phyloP scores from a whole-genome alignment of 306 rosid species.

The Gastrolobium villosum region DNA sequence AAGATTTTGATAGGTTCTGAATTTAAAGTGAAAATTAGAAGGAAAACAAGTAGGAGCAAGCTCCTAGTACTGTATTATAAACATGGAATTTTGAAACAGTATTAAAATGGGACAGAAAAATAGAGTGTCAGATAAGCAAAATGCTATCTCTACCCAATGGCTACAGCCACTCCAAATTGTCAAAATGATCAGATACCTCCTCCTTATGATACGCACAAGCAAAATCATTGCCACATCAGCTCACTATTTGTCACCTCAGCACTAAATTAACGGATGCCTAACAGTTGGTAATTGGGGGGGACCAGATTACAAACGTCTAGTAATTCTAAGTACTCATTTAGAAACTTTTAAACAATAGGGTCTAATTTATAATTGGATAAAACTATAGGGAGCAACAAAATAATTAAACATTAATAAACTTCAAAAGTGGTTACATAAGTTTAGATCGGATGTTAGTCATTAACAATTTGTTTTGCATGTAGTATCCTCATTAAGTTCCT shows the following conservation, averaged over 20 bases:
- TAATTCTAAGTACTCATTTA: not conserved
- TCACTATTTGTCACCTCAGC: constrained; percentile 29
- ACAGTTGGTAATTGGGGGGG: not conserved
- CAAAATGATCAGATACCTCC: not conserved
- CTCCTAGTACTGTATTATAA: too few relatives aligned
- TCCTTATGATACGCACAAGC: not conserved
- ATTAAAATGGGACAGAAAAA: too few relatives aligned
- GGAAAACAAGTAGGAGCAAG: too few relatives aligned
- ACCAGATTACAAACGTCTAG: not conserved
- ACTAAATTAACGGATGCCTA: constrained; percentile 23
- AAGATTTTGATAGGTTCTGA: not conserved
- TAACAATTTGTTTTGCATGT: constrained; percentile 10
- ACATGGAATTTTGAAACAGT: too few relatives aligned
- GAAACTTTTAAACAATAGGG: not conserved
- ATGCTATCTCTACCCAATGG: too few relatives aligned
- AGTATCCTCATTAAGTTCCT: not conserved
- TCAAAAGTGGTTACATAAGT: not conserved
- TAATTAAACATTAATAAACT: constrained; percentile 2
- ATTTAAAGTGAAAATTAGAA: too few relatives aligned
- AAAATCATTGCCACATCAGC: not conserved
- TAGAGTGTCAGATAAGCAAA: too few relatives aligned
- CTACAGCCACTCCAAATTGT: too few relatives aligned
- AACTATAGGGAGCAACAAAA: not conserved
- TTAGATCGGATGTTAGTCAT: not conserved
- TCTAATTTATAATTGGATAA: not conserved